Evolutionary conservation across 2,329 filamentous ascomycete species (phyloP).

Genomic region (Aureobasidium namibiae): DNA sequence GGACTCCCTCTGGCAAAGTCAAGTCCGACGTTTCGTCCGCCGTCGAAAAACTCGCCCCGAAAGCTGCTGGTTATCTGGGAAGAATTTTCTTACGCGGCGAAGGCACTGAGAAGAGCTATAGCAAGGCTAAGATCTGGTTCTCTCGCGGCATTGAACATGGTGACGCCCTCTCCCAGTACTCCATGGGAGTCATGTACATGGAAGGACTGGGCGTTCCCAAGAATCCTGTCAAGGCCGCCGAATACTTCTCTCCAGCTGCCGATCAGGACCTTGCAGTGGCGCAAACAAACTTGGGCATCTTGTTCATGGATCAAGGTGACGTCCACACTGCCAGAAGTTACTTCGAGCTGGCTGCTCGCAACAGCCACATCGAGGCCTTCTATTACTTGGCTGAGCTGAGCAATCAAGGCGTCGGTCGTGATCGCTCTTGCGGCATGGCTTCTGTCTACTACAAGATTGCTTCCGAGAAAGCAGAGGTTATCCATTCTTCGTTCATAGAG

Average conservation of each 20-base stretch:
- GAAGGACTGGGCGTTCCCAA: conserved; percentile 64
- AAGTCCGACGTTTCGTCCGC: conserved; percentile 60
- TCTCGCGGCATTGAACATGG: conserved; percentile 65
- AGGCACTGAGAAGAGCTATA: conserved; percentile 69
- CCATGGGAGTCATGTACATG: conserved; percentile 74
- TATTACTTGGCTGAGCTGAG: conserved; percentile 89
- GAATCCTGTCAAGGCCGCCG: conserved; percentile 63
- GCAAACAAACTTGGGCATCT: conserved; percentile 71
- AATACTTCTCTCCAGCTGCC: conserved; percentile 68
- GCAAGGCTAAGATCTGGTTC: conserved; percentile 74
- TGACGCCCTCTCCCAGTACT: conserved; percentile 77
- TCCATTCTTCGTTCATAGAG: conserved; percentile 72
- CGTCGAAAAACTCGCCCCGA: conserved; percentile 70
- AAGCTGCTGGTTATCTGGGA: conserved; percentile 79
- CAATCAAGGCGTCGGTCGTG: conserved; percentile 69
- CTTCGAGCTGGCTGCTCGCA: conserved; percentile 77
- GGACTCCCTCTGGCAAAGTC: conserved; percentile 64
- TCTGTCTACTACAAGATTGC: conserved; percentile 83
- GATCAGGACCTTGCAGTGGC: conserved; percentile 74
- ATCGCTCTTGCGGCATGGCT: conserved; percentile 69
- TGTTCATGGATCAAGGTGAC: conserved; percentile 85
- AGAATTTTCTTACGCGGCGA: conserved; percentile 86
- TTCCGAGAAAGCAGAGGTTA: conserved; percentile 78
- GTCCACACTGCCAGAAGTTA: conserved; percentile 71
- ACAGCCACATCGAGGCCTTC: conserved; percentile 78